Base-by-base conservation (phyloP, 306 rosid species). In the Sicyos baderoa region DNA sequence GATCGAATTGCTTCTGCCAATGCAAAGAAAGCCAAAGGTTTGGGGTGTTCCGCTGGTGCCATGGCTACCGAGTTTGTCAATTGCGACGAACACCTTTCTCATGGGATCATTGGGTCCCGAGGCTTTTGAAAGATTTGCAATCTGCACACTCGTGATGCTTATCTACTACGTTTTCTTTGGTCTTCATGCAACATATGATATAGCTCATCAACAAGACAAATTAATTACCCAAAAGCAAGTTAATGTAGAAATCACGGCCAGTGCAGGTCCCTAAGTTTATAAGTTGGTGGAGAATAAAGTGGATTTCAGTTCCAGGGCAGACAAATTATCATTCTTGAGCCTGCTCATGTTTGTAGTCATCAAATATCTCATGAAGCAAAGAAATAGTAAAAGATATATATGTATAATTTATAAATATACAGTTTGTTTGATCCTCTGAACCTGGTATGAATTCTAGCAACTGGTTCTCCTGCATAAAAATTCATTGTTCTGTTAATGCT, bases 21-120 rank as follows among this genome's bases (percentile, higher is more conserved):
- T 82, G 68, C 88, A 86, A 76, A 86, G 91, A 75, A 63, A 48
- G 17, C 91, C 96, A 5, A 90, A 55, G 57, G 84, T 87, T 72
- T 90, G 95, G 96, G 96, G 88, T 0, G 96, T 90, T 52, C 96
- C 95, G 2, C 86, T 87, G 62, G 95, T 90, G 8, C 96, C 96
- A 21, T 87, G 96, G 95, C 37, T 90, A 18, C 96, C 96, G 21
- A 85, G 89, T 72, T 58, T 86, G 77, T 90, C 96, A 27, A 86
- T 90, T 55, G 96, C 87, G 8, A 82, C 75, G 10, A 90, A 87
- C 78, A 10, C 86, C 3, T 87, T 90, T 62, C 95, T 90, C 14
- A 87, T 87, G 94, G 96, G 95, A 44, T 85, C 91, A 68, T 58
- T 90, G 72, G 78, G 44, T 17, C 42, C 51, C 16, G 9, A 68